Base-by-base conservation (phyloP, 228 moss, liverwort and hornwort genomes). In the Sphagnum magellanicum region DNA sequence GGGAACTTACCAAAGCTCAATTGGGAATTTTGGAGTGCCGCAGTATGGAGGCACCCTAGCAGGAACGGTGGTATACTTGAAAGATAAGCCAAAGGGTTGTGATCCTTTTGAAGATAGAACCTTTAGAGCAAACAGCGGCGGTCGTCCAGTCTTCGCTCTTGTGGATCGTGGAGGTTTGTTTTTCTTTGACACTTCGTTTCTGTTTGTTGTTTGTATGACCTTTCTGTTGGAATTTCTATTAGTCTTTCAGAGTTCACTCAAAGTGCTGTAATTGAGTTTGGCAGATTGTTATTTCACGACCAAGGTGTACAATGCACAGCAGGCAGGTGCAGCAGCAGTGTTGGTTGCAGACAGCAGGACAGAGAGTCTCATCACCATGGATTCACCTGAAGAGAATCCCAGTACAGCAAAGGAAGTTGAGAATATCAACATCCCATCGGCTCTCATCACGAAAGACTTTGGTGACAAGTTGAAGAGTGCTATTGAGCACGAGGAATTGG, bases 11-110 rank as follows among this genome's bases (percentile, higher is more conserved):
- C 81, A 84, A 65, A 83, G 83, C 61, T 87, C 97, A 17, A 88
- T 93, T 70, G 89, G 97, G 12, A 97, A 85, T 76, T 97, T 97
- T 17, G 97, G 97, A 4, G 78, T 93, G 59, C 97, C 97, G 61
- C 84, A 81, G 47, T 97, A 93, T 62, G 97, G 89, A 11, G 97
- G 97, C 71, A 93, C 93, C 15, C 63, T 95, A 46, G 67, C 84
- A 0, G 95, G 95, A 32, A 68, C 80, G 8, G 69, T 92, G 1
- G 68, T 66, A 68, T 79, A 84, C n/a, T 79, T 89, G 4, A 12
- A 48, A 0, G 72, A 72, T 12, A 90, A 92, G 65, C 65, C 79
- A 50, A 81, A 81, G 16, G 87, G 79, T 4, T 95, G 95, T 59
- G 72, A 79, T 0, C 71, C 15, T 52, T 95, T 92, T 13, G 63